Percentiles rank a stretch among this genome's conserved stretches.
Conservation (phyloP, 768 basidiomycete genomes). For the Pholiota molesta region DNA sequence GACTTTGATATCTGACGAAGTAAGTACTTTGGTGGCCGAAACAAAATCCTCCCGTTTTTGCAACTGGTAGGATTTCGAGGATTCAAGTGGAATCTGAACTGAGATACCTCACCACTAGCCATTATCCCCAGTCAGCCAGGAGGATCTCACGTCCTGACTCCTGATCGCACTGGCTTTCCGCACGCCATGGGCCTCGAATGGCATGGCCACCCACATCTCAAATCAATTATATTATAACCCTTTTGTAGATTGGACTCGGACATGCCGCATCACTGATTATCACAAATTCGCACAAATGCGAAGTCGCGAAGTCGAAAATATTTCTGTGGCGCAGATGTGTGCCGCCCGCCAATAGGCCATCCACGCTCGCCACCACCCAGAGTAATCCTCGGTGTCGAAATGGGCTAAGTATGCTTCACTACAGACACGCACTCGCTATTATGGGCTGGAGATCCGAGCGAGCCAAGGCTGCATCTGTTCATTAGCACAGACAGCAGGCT, state of each 20-base stretch:
- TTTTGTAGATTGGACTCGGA: not conserved
- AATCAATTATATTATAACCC: not conserved
- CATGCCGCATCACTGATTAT: not conserved
- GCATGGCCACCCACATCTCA: not conserved
- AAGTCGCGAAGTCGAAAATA: not conserved
- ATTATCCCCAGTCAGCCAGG: not conserved
- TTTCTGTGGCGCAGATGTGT: not conserved
- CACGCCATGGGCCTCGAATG: not conserved
- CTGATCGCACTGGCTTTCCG: not conserved
- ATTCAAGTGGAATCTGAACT: not conserved
- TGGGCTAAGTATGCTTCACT: not conserved
- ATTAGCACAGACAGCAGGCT: not conserved
- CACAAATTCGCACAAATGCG: not conserved
- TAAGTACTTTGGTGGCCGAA: not conserved
- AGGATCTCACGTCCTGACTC: constrained; percentile 1
- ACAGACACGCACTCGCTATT: not conserved
- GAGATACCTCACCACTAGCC: not conserved
- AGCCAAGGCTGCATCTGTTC: not conserved
- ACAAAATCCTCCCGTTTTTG: not conserved
- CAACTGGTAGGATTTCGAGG: not conserved
- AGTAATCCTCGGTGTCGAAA: not conserved
- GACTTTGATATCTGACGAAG: not conserved
- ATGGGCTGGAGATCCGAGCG: not conserved
- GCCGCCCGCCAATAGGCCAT: not conserved
- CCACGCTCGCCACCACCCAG: not conserved